phyloP scores from a whole-genome alignment of 75 land plant genomes.

The Cupressus sempervirens region DNA sequence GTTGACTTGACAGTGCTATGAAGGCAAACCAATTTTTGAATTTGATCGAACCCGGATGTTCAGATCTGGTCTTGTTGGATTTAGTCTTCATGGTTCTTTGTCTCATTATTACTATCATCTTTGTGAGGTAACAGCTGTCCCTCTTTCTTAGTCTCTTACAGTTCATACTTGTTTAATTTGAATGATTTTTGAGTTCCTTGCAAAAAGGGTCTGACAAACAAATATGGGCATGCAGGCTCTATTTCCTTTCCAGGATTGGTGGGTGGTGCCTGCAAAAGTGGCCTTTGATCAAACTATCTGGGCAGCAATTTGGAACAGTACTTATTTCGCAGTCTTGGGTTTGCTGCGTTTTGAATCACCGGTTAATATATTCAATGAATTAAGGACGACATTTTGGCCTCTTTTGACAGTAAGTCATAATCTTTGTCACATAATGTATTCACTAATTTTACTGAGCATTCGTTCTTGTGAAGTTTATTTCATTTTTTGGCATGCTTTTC shows the following conservation, averaged over 20 bases:
- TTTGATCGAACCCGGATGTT: conserved; percentile 77
- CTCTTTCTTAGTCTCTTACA: not conserved
- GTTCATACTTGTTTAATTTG: not conserved
- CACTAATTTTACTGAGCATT: not conserved
- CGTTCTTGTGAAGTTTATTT: not conserved
- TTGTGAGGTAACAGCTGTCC: conserved; percentile 58
- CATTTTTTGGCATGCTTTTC: not conserved
- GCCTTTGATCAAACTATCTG: conserved; percentile 90
- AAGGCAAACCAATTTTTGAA: conserved; percentile 84
- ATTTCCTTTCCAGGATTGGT: conserved; percentile 91
- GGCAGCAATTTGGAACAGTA: conserved; percentile 91
- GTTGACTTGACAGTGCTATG: conserved; percentile 63
- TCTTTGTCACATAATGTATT: not conserved
- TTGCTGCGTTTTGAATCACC: conserved; percentile 83
- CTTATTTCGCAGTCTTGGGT: conserved; percentile 66
- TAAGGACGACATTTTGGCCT: conserved; percentile 79
- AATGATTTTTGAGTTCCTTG: not conserved
- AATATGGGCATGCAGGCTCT: conserved; percentile 49
- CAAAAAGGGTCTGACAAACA: not conserved
- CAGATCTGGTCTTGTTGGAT: conserved; percentile 89
- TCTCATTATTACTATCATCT: conserved; percentile 88
- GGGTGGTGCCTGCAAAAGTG: conserved; percentile 94
- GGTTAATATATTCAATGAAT: conserved; percentile 53
- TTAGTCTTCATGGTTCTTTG: conserved; percentile 82
- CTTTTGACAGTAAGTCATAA: conserved; percentile 63